These are phyloP conservation scores for Cicer arietinum DNA, from an alignment of 306 rosid species.

Conservation along the genomic window DNA sequence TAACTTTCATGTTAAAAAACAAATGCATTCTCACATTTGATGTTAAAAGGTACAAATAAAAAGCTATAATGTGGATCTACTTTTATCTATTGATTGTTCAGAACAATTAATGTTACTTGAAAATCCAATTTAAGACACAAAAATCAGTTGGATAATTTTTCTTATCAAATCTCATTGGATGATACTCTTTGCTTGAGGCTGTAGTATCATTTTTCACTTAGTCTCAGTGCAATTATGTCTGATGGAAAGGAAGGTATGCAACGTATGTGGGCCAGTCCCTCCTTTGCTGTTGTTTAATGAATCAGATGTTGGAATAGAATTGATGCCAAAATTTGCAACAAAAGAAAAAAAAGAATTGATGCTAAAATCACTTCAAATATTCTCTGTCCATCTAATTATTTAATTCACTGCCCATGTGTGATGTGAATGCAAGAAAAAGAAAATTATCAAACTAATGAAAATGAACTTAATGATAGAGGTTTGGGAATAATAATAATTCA, in stretches of 20 bases:
- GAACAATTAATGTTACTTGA: too few relatives aligned
- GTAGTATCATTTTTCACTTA: not conserved
- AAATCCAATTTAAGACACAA: too few relatives aligned
- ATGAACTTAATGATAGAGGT: not conserved
- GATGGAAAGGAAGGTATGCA: not conserved
- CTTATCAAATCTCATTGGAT: too few relatives aligned
- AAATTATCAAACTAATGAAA: not conserved
- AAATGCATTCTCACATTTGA: too few relatives aligned
- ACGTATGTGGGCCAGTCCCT: conserved; percentile 29
- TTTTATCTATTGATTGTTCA: too few relatives aligned
- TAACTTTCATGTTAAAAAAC: too few relatives aligned
- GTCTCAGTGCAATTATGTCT: not conserved
- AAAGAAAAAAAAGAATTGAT: conserved; percentile 6
- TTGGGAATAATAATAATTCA: not conserved
- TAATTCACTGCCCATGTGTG: not conserved
- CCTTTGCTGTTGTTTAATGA: not conserved
- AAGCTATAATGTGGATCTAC: too few relatives aligned
- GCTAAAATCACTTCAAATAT: conserved; percentile 20
- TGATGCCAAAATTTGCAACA: not conserved
- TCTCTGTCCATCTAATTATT: not conserved
- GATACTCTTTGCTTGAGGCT: too few relatives aligned
- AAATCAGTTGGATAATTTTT: too few relatives aligned
- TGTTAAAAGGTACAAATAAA: too few relatives aligned
- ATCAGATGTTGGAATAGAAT: conserved; percentile 8
- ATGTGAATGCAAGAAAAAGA: not conserved